Evolutionary conservation across 805 yeast species (phyloP).

Genomic region (Priceomyces fermenticarens): DNA sequence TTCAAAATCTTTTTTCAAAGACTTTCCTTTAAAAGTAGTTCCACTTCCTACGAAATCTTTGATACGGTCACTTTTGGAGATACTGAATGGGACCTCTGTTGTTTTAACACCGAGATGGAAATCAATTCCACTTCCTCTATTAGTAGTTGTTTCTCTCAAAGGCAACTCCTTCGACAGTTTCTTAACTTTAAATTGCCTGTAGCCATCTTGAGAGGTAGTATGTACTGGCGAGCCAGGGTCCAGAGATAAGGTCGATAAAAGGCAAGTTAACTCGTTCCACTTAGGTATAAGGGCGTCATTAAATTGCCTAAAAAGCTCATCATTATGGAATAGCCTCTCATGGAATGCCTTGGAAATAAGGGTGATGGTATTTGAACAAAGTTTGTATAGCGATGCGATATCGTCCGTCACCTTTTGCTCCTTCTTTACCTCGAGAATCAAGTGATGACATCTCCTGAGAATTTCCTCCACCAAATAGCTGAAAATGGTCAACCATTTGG

Average conservation of each 20-base stretch:
- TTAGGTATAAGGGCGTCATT: constrained; percentile 23
- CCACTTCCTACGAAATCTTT: constrained; percentile 14
- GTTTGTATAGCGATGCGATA: constrained; percentile 31
- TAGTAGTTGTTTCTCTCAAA: constrained; percentile 1
- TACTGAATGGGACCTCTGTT: constrained; percentile 29
- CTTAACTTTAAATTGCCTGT: constrained; percentile 16
- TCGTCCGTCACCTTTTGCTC: constrained; percentile 20
- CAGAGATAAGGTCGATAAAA: constrained; percentile 3
- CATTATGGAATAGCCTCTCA: constrained; percentile 38
- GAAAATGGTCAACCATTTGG: constrained; percentile 56
- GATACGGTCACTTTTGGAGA: constrained; percentile 27
- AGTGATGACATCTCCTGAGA: constrained; percentile 15
- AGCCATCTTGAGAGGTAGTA: constrained; percentile 11
- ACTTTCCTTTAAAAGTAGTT: not conserved
- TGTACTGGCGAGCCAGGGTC: not conserved
- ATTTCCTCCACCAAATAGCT: constrained; percentile 44
- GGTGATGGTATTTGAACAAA: constrained; percentile 36
- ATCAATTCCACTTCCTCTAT: constrained; percentile 28
- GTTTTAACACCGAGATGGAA: constrained; percentile 26
- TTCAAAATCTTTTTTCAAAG: constrained; percentile 1
- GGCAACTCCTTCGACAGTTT: constrained; percentile 2
- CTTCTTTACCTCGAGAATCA: constrained; percentile 18
- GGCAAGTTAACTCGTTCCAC: constrained; percentile 21
- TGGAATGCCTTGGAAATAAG: constrained; percentile 30
- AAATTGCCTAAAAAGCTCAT: constrained; percentile 16